Conservation (phyloP, 495 filamentous ascomycete genomes). For the Gamarada debralockiae region DNA sequence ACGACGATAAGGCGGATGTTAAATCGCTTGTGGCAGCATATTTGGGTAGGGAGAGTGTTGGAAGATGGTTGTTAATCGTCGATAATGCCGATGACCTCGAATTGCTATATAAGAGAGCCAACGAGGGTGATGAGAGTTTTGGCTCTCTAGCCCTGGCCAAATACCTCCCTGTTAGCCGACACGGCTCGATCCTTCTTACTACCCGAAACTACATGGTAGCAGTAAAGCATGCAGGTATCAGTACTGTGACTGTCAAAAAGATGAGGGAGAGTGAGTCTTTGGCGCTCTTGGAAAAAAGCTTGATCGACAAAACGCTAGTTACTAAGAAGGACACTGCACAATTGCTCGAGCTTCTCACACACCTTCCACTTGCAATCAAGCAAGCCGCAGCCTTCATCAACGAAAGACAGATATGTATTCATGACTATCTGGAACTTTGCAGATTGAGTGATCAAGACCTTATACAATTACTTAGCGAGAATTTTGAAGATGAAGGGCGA, state of each 20-base stretch:
- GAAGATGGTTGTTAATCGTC: constrained; percentile 30
- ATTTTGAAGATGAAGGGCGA: constrained; percentile 44
- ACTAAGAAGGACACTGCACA: too few species aligned
- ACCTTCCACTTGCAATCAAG: constrained; percentile 37
- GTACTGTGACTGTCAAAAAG: constrained; percentile 25
- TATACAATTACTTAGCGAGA: constrained; percentile 40
- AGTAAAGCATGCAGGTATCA: constrained; percentile 5
- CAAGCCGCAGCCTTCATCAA: constrained; percentile 35
- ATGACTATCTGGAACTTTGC: background rate
- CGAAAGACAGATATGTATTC: background rate
- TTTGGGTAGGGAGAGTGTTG: constrained; percentile 12
- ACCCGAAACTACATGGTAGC: constrained; percentile 18
- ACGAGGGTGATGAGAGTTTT: background rate
- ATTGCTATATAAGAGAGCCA: constrained; percentile 17
- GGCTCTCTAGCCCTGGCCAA: constrained; percentile 9
- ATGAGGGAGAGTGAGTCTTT: constrained; percentile 25
- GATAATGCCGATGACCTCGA: too few species aligned
- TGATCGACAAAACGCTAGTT: background rate
- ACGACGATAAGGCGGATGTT: constrained; percentile 18
- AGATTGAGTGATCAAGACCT: constrained; percentile 20
- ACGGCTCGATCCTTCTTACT: constrained; percentile 32
- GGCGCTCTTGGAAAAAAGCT: constrained; percentile 17
- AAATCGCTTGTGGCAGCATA: constrained; percentile 17
- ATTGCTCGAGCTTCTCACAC: constrained; percentile 27
- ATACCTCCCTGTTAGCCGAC: constrained; percentile 28